phyloP scores from a whole-genome alignment of 768 basidiomycete genomes.

The Mycena leptocephala region DNA sequence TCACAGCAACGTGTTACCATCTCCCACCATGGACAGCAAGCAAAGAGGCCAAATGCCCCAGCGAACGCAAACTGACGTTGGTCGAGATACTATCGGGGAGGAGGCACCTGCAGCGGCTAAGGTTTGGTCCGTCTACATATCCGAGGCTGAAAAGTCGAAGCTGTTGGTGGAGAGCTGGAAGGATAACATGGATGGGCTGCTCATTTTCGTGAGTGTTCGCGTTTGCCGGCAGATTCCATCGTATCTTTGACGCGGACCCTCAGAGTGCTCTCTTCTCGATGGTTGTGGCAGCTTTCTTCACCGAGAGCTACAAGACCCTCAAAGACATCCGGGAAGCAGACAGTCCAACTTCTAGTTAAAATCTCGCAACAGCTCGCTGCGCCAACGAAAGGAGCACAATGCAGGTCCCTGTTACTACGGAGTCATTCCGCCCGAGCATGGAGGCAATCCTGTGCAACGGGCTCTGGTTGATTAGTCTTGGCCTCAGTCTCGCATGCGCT shows the following conservation, averaged over 20 bases:
- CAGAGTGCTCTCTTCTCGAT: conserved; percentile 45
- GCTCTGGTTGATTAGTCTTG: conserved; percentile 23
- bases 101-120: not conserved
- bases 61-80: not conserved
- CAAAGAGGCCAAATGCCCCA: not conserved
- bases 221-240: not conserved
- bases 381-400: not conserved
- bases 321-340: conserved; percentile 24
- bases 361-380: too few relatives aligned
- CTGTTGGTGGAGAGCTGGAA: conserved; percentile 26
- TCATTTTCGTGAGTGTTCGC: conserved; percentile 21
- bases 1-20: not conserved
- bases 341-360: conserved; percentile 23
- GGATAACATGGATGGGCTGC: conserved; percentile 21
- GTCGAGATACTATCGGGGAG: not conserved
- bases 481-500: conserved; percentile 24
- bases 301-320: conserved; percentile 42
- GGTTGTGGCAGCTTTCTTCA: conserved; percentile 42
- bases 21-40: not conserved
- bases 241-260: not conserved
- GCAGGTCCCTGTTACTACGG: not conserved
- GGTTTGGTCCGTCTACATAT: conserved; percentile 18
- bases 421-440: not conserved
- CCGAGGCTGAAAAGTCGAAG: conserved; percentile 20
- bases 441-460: conserved; percentile 8